A percentile compares a stretch with the other conserved stretches of the same genome.
Evolutionary conservation across 2,329 filamentous ascomycete species (phyloP).

Genomic region (Penicillium digitatum): DNA sequence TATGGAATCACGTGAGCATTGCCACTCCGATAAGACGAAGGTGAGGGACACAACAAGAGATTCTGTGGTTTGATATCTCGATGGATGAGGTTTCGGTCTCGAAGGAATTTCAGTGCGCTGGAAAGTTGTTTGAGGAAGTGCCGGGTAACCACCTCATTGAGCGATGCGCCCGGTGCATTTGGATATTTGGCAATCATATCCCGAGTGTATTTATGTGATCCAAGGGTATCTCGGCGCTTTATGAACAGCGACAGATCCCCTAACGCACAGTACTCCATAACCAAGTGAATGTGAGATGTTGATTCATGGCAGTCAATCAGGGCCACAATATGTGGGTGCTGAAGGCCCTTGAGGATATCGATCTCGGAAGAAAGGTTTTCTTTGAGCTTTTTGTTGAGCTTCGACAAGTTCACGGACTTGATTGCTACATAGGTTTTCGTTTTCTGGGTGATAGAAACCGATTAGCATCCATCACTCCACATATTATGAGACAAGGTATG

Average conservation of each 20-base stretch:
- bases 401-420: slow-evolving; percentile 88
- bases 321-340: slow-evolving; percentile 94
- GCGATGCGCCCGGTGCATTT: slow-evolving; percentile 72
- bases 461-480: slow-evolving; percentile 13
- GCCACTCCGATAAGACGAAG: slow-evolving; percentile 62
- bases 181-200: slow-evolving; percentile 95
- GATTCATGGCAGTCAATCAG: slow-evolving; percentile 93
- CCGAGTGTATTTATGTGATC: slow-evolving; percentile 72
- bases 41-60: slow-evolving; percentile 79
- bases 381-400: slow-evolving; percentile 92
- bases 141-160: slow-evolving; percentile 92
- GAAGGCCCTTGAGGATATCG: slow-evolving; percentile 85
- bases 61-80: slow-evolving; percentile 98
- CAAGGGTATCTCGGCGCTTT: slow-evolving; percentile 81
- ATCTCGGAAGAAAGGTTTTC: slow-evolving; percentile 96
- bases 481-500: background rate
- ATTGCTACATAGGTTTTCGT: slow-evolving; percentile 82
- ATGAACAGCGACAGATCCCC: slow-evolving; percentile 94
- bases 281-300: slow-evolving; percentile 81
- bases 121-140: slow-evolving; percentile 95
- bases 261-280: slow-evolving; percentile 98
- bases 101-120: slow-evolving; percentile 85
- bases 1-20: slow-evolving; percentile 63
- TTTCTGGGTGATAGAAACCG: slow-evolving; percentile 51
- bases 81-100: slow-evolving; percentile 82